Evolutionary conservation across 352 stramenopile genomes (phyloP).

Genomic region (Phytophthora sp.): DNA sequence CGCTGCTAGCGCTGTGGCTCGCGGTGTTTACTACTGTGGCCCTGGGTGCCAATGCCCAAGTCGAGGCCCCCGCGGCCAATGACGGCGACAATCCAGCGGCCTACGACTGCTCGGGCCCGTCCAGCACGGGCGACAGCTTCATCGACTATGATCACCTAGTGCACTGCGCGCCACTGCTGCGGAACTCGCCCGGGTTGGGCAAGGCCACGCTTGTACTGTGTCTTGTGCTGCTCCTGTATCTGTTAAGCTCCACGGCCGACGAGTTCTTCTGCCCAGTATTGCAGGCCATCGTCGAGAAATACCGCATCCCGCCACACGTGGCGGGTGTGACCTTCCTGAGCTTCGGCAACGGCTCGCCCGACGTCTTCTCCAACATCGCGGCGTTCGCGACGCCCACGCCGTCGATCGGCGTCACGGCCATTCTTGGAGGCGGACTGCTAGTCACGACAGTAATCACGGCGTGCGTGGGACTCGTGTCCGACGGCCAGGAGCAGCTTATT

Average conservation of each 20-base stretch:
- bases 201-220: constrained; percentile 51
- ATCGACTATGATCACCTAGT: constrained; percentile 76
- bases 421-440: constrained; percentile 73
- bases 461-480: constrained; percentile 72
- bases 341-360: constrained; percentile 80
- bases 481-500: constrained; percentile 77
- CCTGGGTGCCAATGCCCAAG: not conserved
- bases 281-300: constrained; percentile 81
- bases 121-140: constrained; percentile 44
- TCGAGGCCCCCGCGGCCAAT: constrained; percentile 5
- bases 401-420: constrained; percentile 72
- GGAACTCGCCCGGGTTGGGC: constrained; percentile 45
- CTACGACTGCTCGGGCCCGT: constrained; percentile 42
- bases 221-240: constrained; percentile 71
- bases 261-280: constrained; percentile 83
- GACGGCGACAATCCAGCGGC: not conserved
- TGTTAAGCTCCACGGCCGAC: constrained; percentile 83
- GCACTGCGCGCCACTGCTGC: constrained; percentile 55
- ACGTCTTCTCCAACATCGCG: constrained; percentile 85
- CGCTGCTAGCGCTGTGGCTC: constrained; percentile 17
- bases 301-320: constrained; percentile 73
- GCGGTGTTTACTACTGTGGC: constrained; percentile 6
- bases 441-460: constrained; percentile 81
- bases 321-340: constrained; percentile 83
- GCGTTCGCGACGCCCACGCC: constrained; percentile 67